phyloP scores from a whole-genome alignment of 2,329 filamentous ascomycete genomes.

The Arthrobotrys conoides region DNA sequence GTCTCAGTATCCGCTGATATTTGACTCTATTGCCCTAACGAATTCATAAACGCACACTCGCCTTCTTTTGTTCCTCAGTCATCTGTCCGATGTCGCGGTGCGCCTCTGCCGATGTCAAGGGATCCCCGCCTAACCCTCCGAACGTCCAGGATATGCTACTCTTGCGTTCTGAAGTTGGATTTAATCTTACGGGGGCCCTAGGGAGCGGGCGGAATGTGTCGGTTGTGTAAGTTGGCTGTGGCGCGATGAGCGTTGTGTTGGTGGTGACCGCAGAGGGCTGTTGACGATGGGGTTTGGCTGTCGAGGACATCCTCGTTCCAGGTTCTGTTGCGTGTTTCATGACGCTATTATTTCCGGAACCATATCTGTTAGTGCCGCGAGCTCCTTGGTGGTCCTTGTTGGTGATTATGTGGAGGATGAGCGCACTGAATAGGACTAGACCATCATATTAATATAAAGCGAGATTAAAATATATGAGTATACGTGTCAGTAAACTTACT shows the following conservation, averaged over 20 bases:
- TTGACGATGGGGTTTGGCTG: slow-evolving; percentile 7
- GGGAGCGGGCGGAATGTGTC: neutral
- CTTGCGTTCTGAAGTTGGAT: neutral
- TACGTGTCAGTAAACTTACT: slow-evolving; percentile 32
- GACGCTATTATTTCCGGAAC: neutral
- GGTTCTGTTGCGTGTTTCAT: neutral
- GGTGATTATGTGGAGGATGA: slow-evolving; percentile 44
- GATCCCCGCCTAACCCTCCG: neutral
- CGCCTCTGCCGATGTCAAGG: neutral
- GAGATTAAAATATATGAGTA: neutral
- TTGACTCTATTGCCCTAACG: too few relatives aligned
- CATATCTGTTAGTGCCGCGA: neutral
- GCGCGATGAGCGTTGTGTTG: slow-evolving; percentile 1
- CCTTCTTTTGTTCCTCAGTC: neutral
- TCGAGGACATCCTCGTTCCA: slow-evolving; percentile 9
- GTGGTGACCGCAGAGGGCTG: neutral
- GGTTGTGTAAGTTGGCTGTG: neutral
- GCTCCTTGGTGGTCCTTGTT: slow-evolving; percentile 40
- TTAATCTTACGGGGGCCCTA: neutral
- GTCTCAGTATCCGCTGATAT: too few relatives aligned
- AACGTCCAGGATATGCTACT: neutral
- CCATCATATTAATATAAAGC: neutral
- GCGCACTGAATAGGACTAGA: slow-evolving; percentile 47
- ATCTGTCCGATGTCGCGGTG: neutral
- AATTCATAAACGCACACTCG: too few relatives aligned